phyloP scores from a whole-genome alignment of 2,329 filamentous ascomycete species.

The Pseudocercospora macadamiae region DNA sequence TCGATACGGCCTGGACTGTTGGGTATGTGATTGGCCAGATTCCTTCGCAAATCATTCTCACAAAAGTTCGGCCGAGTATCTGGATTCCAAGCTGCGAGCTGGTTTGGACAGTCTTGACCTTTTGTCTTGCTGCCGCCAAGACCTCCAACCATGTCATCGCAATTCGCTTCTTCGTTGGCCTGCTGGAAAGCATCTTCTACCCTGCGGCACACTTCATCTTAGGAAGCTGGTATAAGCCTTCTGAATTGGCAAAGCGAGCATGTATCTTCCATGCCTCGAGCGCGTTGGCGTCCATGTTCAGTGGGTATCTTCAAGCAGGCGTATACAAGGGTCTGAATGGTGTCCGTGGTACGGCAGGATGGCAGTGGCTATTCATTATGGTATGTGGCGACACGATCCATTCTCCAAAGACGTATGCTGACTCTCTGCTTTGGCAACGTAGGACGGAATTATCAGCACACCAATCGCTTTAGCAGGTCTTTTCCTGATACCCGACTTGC shows the following conservation, averaged over 20 bases:
- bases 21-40: conserved; percentile 51
- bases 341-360: conserved; percentile 45
- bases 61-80: conserved; percentile 50
- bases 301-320: conserved; percentile 59
- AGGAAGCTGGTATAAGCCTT: conserved; percentile 55
- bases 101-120: conserved; percentile 54
- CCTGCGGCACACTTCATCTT: conserved; percentile 58
- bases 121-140: conserved; percentile 46
- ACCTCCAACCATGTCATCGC: conserved; percentile 50
- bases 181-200: conserved; percentile 56
- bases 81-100: conserved; percentile 56
- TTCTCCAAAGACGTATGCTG: neutral
- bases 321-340: conserved; percentile 54
- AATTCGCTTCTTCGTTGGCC: conserved; percentile 54
- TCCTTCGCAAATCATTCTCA: conserved; percentile 47
- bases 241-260: conserved; percentile 56
- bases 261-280: conserved; percentile 57
- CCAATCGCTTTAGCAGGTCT: conserved; percentile 57
- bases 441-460: conserved; percentile 56
- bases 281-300: conserved; percentile 51
- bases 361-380: conserved; percentile 50
- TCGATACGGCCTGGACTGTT: conserved; percentile 61
- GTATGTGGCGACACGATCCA: neutral
- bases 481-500: conserved; percentile 54
- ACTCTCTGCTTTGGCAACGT: conserved; percentile 28